phyloP scores from a whole-genome alignment of 116 monocot species.

The Trichopus zeylanicus region DNA sequence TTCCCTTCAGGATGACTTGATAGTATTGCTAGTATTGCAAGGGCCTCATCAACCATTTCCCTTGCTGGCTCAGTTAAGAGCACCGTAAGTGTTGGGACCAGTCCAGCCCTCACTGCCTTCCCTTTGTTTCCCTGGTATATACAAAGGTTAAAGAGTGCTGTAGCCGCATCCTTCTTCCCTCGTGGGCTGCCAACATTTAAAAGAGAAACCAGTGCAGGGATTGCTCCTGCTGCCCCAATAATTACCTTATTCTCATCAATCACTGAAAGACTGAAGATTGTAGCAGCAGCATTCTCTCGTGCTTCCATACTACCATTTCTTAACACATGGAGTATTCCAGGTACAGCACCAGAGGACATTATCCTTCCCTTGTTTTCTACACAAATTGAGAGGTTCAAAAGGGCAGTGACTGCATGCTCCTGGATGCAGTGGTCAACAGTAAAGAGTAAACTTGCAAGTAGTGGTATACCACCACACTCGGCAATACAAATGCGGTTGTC shows the following conservation, averaged over 20 bases:
- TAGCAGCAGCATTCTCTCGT: constrained; percentile 80
- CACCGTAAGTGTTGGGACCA: constrained; percentile 50
- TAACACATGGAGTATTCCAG: constrained; percentile 70
- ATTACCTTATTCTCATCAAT: constrained; percentile 82
- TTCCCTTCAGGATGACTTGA: constrained; percentile 66
- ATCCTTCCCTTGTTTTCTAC: constrained; percentile 79
- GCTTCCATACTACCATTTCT: constrained; percentile 84
- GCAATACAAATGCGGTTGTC: constrained; percentile 77
- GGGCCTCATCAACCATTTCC: constrained; percentile 64
- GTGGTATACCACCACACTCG: constrained; percentile 74
- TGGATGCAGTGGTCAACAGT: constrained; percentile 53
- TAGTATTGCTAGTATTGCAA: constrained; percentile 76
- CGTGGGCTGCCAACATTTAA: constrained; percentile 61
- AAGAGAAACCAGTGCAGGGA: constrained; percentile 59
- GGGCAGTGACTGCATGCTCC: constrained; percentile 77
- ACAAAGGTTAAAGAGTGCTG: constrained; percentile 80
- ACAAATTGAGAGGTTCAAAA: constrained; percentile 81
- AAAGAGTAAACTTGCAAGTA: constrained; percentile 48
- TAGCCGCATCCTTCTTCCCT: constrained; percentile 87
- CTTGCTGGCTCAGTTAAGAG: constrained; percentile 39
- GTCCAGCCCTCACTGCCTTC: constrained; percentile 72
- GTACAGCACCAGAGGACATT: constrained; percentile 50
- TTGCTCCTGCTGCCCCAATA: constrained; percentile 70
- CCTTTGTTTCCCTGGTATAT: constrained; percentile 90
- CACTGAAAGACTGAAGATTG: constrained; percentile 81